These are phyloP conservation scores for Cryphonectria japonica DNA, from an alignment of 2,329 filamentous ascomycete genomes.

Conservation along the genomic window DNA sequence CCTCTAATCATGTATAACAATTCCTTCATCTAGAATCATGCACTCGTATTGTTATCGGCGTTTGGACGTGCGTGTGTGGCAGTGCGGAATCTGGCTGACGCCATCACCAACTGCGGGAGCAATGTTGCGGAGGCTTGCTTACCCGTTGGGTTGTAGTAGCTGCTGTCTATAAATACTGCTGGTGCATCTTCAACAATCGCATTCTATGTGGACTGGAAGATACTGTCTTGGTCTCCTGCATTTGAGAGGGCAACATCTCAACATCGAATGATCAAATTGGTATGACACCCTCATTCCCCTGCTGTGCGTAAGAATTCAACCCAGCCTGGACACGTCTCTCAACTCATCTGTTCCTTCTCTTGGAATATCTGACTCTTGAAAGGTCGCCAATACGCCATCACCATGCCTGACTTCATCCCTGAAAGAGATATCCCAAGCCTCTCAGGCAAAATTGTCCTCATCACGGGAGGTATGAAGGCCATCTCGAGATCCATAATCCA, in stretches of 20 bases:
- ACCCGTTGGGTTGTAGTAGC: neutral
- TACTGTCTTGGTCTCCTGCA: neutral
- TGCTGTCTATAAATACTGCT: neutral
- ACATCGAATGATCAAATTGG: neutral
- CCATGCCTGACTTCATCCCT: slow-evolving; percentile 35
- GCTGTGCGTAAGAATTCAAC: neutral
- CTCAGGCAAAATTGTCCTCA: slow-evolving; percentile 43
- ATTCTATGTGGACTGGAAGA: neutral
- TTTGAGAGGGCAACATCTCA: neutral
- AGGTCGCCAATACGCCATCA: neutral
- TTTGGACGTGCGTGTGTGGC: no score
- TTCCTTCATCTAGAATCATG: no score
- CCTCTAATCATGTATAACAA: no score
- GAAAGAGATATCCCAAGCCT: slow-evolving; percentile 44
- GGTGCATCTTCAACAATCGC: neutral
- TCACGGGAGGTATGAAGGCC: slow-evolving; percentile 45
- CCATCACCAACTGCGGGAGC: no score
- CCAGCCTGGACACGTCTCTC: neutral
- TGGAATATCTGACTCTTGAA: no score
- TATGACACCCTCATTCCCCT: neutral
- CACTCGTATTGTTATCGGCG: no score
- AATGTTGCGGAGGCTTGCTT: neutral
- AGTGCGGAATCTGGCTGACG: no score
- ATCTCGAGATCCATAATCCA: neutral
- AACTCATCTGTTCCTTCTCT: neutral